A percentile compares a stretch with the other conserved stretches of the same genome.
phyloP scores from a whole-genome alignment of 163 green algal species.

The Scenedesmus sp. region DNA sequence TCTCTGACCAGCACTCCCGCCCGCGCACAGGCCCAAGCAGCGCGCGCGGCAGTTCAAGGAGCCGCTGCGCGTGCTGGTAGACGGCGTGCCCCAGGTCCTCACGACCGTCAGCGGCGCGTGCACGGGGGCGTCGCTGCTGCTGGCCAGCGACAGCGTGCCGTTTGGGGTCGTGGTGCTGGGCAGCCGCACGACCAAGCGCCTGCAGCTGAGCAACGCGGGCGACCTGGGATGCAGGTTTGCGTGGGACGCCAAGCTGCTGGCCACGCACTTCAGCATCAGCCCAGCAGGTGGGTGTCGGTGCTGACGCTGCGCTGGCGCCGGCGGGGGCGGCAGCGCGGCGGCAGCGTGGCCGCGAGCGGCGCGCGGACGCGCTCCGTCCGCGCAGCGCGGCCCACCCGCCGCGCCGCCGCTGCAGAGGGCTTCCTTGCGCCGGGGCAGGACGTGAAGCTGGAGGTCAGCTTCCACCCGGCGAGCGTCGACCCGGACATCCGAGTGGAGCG shows the following conservation, averaged over 20 bases:
- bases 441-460: slow-evolving; percentile 82
- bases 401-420: slow-evolving; percentile 55
- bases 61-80: slow-evolving; percentile 63
- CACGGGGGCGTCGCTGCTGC: slow-evolving; percentile 71
- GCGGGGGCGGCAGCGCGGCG: too few relatives aligned
- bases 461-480: slow-evolving; percentile 70
- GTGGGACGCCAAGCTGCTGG: slow-evolving; percentile 64
- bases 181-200: slow-evolving; percentile 65
- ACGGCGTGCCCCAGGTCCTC: slow-evolving; percentile 60
- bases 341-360: too few relatives aligned
- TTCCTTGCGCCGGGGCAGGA: slow-evolving; percentile 76
- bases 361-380: too few relatives aligned
- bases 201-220: slow-evolving; percentile 82
- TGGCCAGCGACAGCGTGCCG: slow-evolving; percentile 73
- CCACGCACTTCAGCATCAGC: slow-evolving; percentile 72
- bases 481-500: slow-evolving; percentile 73
- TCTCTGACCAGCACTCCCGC: too few relatives aligned
- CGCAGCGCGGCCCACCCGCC: too few relatives aligned
- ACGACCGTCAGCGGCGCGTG: slow-evolving; percentile 70
- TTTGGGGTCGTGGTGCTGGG: slow-evolving; percentile 81
- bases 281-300: slow-evolving; percentile 47
- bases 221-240: slow-evolving; percentile 76
- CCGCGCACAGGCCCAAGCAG: slow-evolving; percentile 51
- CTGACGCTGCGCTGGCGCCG: too few relatives aligned
- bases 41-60: slow-evolving; percentile 71